A percentile compares a stretch with the other conserved stretches of the same genome.
Conservation (phyloP, 345 rosid genomes). For the Aquilaria yunnanensis region DNA sequence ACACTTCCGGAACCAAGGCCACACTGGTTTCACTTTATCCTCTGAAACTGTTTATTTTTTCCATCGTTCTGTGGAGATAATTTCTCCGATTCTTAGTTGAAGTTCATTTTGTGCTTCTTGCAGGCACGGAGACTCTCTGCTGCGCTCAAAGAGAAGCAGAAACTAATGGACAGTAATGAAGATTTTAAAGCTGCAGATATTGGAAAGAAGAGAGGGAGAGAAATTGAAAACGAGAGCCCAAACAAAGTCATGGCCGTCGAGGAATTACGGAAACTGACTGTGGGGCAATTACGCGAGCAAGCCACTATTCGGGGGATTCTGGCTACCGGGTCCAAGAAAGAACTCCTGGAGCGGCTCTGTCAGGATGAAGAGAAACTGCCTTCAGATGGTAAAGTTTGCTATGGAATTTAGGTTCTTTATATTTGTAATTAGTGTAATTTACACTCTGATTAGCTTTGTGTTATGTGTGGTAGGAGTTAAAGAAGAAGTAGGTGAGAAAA, state of each 20-base stretch:
- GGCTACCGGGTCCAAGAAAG: constrained; percentile 59
- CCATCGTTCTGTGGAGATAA: too few relatives aligned
- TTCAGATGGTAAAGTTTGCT: constrained; percentile 3
- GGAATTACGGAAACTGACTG: constrained; percentile 43
- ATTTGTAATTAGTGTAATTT: too few relatives aligned
- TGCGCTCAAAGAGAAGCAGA: constrained; percentile 30
- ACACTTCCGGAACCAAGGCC: constrained; percentile 54
- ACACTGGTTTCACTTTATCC: constrained; percentile 30
- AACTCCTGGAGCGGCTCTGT: constrained; percentile 59
- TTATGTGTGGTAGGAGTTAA: neutral
- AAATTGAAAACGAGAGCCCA: constrained; percentile 15
- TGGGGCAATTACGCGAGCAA: constrained; percentile 70
- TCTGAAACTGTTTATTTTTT: too few relatives aligned
- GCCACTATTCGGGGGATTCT: constrained; percentile 47
- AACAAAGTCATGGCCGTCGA: constrained; percentile 44
- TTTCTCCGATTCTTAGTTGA: too few relatives aligned
- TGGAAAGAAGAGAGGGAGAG: constrained; percentile 44
- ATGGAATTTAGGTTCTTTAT: too few relatives aligned
- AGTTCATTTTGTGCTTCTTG: neutral
- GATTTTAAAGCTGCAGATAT: constrained; percentile 1
- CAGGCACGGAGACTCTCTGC: constrained; percentile 64
- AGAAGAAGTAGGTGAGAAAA: constrained; percentile 31
- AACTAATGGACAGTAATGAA: constrained; percentile 9
- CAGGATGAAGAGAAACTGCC: constrained; percentile 16
- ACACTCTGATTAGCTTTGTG: too few relatives aligned